Evolutionary conservation across 371 early-diverging fungal genomes (phyloP).

Genomic region (Lichtheimia ramosa): DNA sequence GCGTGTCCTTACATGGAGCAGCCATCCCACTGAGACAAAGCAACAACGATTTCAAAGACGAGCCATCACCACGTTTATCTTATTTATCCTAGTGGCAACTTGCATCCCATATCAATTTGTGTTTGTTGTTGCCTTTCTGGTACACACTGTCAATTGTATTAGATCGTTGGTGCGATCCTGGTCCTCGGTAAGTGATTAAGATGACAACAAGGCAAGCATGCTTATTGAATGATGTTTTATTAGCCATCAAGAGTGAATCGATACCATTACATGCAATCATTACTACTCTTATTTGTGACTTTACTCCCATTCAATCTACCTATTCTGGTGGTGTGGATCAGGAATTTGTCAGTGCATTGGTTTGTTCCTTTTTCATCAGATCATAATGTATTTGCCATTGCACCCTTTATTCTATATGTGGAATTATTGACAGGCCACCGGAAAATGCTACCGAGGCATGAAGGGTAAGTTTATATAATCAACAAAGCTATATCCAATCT

Average conservation of each 20-base stretch:
- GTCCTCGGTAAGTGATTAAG: constrained; percentile 32
- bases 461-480: constrained; percentile 34
- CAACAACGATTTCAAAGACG: constrained; percentile 51
- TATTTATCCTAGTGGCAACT: constrained; percentile 70
- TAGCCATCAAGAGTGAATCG: constrained; percentile 38
- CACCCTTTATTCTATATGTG: constrained; percentile 58
- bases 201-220: too few relatives aligned
- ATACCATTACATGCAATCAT: constrained; percentile 60
- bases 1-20: constrained; percentile 13
- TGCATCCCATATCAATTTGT: constrained; percentile 85
- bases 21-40: constrained; percentile 26
- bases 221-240: not conserved
- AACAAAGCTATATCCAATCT: not conserved
- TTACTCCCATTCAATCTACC: constrained; percentile 61
- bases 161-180: constrained; percentile 50
- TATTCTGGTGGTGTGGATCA: constrained; percentile 62
- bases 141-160: constrained; percentile 68
- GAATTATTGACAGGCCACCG: constrained; percentile 46
- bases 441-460: constrained; percentile 44
- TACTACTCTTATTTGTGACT: constrained; percentile 58
- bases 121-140: constrained; percentile 74
- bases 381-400: constrained; percentile 57
- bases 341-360: constrained; percentile 66
- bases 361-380: constrained; percentile 61
- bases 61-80: constrained; percentile 52